These are phyloP conservation scores for Fusarium circinatum DNA, from an alignment of 2,329 filamentous ascomycete species.

Conservation along the genomic window DNA sequence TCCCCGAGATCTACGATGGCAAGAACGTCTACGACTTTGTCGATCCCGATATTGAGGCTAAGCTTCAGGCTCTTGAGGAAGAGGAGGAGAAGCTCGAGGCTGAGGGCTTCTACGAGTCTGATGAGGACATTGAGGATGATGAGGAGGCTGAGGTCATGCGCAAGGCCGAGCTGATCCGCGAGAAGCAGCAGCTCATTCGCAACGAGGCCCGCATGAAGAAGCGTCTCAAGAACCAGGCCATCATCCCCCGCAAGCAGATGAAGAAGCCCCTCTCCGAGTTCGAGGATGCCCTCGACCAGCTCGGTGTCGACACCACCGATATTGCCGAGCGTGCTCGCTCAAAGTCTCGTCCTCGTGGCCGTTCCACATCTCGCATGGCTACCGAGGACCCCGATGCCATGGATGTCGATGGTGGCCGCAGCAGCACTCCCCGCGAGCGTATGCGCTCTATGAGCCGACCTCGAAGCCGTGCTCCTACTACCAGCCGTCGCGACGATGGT, in stretches of 20 bases:
- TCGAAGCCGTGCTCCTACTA: constrained; percentile 70
- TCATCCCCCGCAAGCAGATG: constrained; percentile 85
- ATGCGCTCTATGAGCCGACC: constrained; percentile 78
- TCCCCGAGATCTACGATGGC: constrained; percentile 93
- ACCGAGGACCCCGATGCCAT: constrained; percentile 77
- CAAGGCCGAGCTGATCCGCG: constrained; percentile 94
- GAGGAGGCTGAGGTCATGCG: constrained; percentile 87
- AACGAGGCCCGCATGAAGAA: constrained; percentile 97
- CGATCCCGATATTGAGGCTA: constrained; percentile 94
- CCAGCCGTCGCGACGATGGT: constrained; percentile 80
- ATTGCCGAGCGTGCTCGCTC: constrained; percentile 78
- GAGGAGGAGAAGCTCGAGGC: constrained; percentile 94
- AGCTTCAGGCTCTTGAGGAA: constrained; percentile 89
- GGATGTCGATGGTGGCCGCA: constrained; percentile 69
- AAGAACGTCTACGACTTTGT: constrained; percentile 98
- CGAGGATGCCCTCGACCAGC: constrained; percentile 83
- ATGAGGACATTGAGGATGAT: constrained; percentile 83
- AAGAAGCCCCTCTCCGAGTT: constrained; percentile 88
- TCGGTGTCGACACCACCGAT: constrained; percentile 84
- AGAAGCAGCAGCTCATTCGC: constrained; percentile 91
- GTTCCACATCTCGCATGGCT: constrained; percentile 71
- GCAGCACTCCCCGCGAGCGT: constrained; percentile 60
- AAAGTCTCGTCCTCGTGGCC: constrained; percentile 73
- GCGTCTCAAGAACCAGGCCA: constrained; percentile 94
- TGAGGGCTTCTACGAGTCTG: constrained; percentile 93